Base-by-base conservation (phyloP, 2,329 filamentous ascomycete genomes). In the Scleromitrula shiraiana region DNA sequence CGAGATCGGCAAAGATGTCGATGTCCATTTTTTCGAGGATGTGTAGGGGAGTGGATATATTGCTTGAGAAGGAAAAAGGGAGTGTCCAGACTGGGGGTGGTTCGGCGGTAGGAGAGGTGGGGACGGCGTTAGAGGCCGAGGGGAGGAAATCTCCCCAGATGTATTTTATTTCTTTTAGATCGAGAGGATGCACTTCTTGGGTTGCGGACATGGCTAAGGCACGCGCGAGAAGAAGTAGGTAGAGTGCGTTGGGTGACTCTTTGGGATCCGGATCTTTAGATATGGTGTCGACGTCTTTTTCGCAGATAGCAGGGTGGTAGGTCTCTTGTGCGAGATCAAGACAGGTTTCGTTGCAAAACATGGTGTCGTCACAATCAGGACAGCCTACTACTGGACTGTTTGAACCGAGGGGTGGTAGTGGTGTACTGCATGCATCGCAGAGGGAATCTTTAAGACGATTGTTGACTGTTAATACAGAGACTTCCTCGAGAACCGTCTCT, bases 361-460 rank as follows among this genome's bases (percentile, higher is more conserved):
- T 78, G 2, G 78, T 82, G 51, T 84, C 81, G 51, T 75, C 70
- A 61, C 81, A 84, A 29, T 80, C 76, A 4, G 72, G 68, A 54
- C 81, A 85, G 54, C 66, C 72, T 30, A 81, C 70, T 14, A 71
- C 75, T 46, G 62, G 67, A 41, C 61, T 70, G 7, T 75, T 65
- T 41, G 53, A 50, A 20, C 65, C 69, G 22, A 86, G 68, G 0
- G 75, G 73, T 0, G 85, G 86, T 5, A 94, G 74, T 20, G 80
- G 78, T 7, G 77, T 74, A 59, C 88, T 88, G 65, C 91, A 97
- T 12, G 89, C 89, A 65, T 97, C 91, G 66, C 91, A 97, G 24
- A 91, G 76, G 4, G 85, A 75, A 53, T 95, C 89, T 62, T 94
- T 88, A 10, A 93, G 76, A 24, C 88, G 82, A 63, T 93, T 93